Evolutionary conservation across 2,329 filamentous ascomycete genomes (phyloP).

Genomic region (Trichoderma aggressivum): DNA sequence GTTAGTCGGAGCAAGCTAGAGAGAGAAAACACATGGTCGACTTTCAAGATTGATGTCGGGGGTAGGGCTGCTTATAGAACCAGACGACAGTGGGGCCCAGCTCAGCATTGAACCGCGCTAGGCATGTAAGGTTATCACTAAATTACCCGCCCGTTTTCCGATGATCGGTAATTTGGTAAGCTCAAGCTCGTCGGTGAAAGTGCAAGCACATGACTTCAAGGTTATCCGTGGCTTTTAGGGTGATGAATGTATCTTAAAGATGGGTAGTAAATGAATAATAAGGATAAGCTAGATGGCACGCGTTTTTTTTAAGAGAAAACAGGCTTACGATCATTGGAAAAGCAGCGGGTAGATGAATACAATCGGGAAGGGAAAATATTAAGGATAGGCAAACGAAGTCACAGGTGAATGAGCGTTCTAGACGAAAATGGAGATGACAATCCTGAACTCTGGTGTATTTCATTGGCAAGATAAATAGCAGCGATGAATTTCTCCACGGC

Average conservation of each 20-base stretch:
- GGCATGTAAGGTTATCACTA: not conserved
- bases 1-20: not conserved
- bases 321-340: not conserved
- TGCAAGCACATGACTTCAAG: not conserved
- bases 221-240: too few species aligned
- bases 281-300: too few species aligned
- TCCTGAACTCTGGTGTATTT: not conserved
- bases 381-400: not conserved
- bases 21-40: not conserved
- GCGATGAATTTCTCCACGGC: not conserved
- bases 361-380: not conserved
- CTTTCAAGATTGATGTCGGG: not conserved
- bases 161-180: not conserved
- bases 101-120: not conserved
- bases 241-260: too few species aligned
- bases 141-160: not conserved
- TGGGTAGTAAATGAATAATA: too few species aligned
- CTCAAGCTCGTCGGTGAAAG: not conserved
- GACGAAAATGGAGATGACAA: not conserved
- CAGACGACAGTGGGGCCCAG: not conserved
- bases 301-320: too few species aligned
- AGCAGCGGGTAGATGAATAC: not conserved
- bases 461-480: not conserved
- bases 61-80: not conserved
- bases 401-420: not conserved